These are phyloP conservation scores for Cocos nucifera DNA, from an alignment of 176 grass and related monocot genomes.

Conservation along the genomic window DNA sequence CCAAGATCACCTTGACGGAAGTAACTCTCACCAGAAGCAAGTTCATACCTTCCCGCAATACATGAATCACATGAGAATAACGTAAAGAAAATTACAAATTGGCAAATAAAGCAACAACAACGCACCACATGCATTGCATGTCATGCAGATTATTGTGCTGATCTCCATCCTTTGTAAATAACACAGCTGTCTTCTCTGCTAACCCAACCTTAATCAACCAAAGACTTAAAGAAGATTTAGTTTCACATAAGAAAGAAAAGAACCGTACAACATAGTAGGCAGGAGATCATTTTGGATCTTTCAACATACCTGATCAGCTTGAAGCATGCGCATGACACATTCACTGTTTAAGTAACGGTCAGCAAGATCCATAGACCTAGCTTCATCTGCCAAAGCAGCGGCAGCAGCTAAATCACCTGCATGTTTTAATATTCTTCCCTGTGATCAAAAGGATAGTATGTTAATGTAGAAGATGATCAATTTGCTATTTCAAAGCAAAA, in stretches of 20 bases:
- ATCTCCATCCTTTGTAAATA: constrained; percentile 98
- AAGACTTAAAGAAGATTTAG: constrained; percentile 5
- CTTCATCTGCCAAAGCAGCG: constrained; percentile 86
- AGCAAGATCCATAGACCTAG: constrained; percentile 97
- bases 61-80: constrained; percentile 7
- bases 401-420: constrained; percentile 82
- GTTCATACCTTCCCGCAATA: constrained; percentile 70
- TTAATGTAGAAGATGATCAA: not conserved
- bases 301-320: constrained; percentile 76
- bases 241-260: not conserved
- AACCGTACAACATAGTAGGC: not conserved
- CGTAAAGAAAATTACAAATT: not conserved
- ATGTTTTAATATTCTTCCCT: constrained; percentile 89
- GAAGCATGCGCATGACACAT: constrained; percentile 96
- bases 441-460: constrained; percentile 24
- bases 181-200: constrained; percentile 93
- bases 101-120: not conserved
- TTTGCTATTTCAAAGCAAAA: not conserved
- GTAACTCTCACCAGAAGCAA: constrained; percentile 95
- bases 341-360: constrained; percentile 98
- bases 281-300: constrained; percentile 3
- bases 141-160: constrained; percentile 99
- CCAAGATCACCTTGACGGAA: constrained; percentile 93
- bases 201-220: constrained; percentile 56
- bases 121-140: constrained; percentile 99